Conservation (phyloP, 192 early-diverging fungal species). For the Nowakowskiella sp. region DNA sequence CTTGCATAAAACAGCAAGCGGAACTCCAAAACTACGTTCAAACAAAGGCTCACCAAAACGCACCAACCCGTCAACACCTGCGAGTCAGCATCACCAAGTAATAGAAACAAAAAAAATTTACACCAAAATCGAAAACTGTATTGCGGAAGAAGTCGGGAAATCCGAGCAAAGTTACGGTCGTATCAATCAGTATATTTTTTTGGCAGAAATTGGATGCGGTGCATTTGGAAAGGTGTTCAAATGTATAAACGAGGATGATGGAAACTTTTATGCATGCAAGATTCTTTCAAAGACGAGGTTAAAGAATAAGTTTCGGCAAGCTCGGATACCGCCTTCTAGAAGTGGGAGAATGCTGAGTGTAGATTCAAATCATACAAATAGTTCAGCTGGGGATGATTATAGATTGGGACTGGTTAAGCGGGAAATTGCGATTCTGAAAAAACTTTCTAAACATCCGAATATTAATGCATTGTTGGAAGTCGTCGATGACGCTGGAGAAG, state of each 20-base stretch:
- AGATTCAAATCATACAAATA: neutral
- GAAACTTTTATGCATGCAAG: constrained; percentile 51
- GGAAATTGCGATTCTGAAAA: constrained; percentile 56
- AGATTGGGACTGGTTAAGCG: constrained; percentile 22
- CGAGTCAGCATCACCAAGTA: constrained; percentile 1
- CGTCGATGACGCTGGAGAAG: constrained; percentile 47
- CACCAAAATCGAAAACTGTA: neutral
- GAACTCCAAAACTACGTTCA: too few relatives aligned
- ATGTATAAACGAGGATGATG: constrained; percentile 28
- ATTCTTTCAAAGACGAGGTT: constrained; percentile 46
- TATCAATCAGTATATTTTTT: constrained; percentile 53
- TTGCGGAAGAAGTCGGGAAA: constrained; percentile 15
- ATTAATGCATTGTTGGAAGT: constrained; percentile 53
- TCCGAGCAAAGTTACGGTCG: constrained; percentile 36
- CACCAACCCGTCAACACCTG: too few relatives aligned
- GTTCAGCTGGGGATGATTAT: neutral
- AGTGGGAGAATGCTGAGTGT: neutral
- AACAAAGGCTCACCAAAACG: too few relatives aligned
- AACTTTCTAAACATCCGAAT: constrained; percentile 51
- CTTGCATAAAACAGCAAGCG: too few relatives aligned
- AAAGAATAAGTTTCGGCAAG: constrained; percentile 44
- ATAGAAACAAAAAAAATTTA: constrained; percentile 9
- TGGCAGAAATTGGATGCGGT: constrained; percentile 45
- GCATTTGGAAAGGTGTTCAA: constrained; percentile 44
- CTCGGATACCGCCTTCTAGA: neutral